These are phyloP conservation scores for Areca catechu DNA, from an alignment of 176 grass and related monocot species.

Conservation along the genomic window DNA sequence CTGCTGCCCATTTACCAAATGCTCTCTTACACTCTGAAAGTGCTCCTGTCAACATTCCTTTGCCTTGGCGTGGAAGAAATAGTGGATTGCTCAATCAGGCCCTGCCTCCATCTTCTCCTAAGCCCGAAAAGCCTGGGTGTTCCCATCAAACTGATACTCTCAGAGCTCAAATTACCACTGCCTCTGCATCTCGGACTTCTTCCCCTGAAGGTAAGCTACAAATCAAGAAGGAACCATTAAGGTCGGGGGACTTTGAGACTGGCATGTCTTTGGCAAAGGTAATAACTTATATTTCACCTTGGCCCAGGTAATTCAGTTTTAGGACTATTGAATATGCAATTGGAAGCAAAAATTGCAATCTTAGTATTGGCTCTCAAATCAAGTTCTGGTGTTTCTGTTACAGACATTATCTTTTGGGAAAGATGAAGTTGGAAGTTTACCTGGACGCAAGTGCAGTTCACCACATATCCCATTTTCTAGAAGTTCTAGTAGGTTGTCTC, in stretches of 20 bases:
- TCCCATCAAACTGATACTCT: slow-evolving; percentile 24
- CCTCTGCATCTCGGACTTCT: slow-evolving; percentile 2
- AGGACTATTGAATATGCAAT: no score
- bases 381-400: neutral
- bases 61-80: slow-evolving; percentile 9
- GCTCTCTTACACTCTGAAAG: slow-evolving; percentile 33
- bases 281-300: neutral
- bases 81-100: neutral
- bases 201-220: slow-evolving; percentile 10
- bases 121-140: slow-evolving; percentile 18
- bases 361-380: no score
- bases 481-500: slow-evolving; percentile 43
- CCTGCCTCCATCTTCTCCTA: slow-evolving; percentile 32
- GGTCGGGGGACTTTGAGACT: slow-evolving; percentile 18
- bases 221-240: slow-evolving; percentile 29
- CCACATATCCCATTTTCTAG: slow-evolving; percentile 3
- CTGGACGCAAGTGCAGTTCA: slow-evolving; percentile 27
- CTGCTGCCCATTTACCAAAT: slow-evolving; percentile 25
- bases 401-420: slow-evolving; percentile 43
- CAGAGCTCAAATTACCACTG: neutral
- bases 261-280: slow-evolving; percentile 37
- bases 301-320: no score
- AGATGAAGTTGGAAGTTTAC: slow-evolving; percentile 46
- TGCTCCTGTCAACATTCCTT: slow-evolving; percentile 28
- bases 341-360: no score